Evolutionary conservation across 2,329 filamentous ascomycete species (phyloP).

Genomic region (Trichoderma pleuroti): DNA sequence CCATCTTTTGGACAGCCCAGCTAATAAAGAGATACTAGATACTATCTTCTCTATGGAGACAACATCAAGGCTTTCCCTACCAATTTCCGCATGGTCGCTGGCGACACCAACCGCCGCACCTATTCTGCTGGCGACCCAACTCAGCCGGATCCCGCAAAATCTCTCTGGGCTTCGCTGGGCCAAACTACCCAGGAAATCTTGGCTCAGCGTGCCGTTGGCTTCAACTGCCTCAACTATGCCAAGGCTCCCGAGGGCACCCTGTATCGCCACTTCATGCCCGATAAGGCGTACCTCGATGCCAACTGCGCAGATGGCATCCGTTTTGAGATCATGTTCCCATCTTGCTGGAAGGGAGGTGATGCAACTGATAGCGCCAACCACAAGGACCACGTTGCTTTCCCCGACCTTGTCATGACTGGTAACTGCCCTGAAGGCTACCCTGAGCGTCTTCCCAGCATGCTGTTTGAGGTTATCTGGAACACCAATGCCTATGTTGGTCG

Average conservation of each 20-base stretch:
- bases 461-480: slow-evolving; percentile 84
- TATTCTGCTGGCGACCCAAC: slow-evolving; percentile 68
- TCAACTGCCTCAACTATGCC: slow-evolving; percentile 89
- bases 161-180: slow-evolving; percentile 62
- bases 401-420: slow-evolving; percentile 71
- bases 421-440: slow-evolving; percentile 68
- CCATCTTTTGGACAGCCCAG: neutral
- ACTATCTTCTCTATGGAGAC: slow-evolving; percentile 74
- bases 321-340: slow-evolving; percentile 82
- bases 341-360: slow-evolving; percentile 79
- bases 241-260: slow-evolving; percentile 66
- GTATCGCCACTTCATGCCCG: slow-evolving; percentile 76
- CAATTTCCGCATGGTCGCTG: slow-evolving; percentile 79
- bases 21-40: slow-evolving; percentile 46
- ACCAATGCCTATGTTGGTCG: slow-evolving; percentile 62
- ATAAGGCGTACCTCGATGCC: slow-evolving; percentile 73
- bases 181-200: slow-evolving; percentile 66
- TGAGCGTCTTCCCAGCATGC: slow-evolving; percentile 67
- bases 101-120: slow-evolving; percentile 63
- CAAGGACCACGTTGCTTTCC: slow-evolving; percentile 71
- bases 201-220: slow-evolving; percentile 77
- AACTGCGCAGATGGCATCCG: slow-evolving; percentile 81
- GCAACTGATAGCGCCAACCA: slow-evolving; percentile 54
- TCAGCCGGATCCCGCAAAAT: slow-evolving; percentile 62
- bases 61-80: slow-evolving; percentile 70